Evolutionary conservation across 441 rosid species (phyloP), one percentile per base, ranked within the genome.

Genomic region (Erysimum pusillum): DNA sequence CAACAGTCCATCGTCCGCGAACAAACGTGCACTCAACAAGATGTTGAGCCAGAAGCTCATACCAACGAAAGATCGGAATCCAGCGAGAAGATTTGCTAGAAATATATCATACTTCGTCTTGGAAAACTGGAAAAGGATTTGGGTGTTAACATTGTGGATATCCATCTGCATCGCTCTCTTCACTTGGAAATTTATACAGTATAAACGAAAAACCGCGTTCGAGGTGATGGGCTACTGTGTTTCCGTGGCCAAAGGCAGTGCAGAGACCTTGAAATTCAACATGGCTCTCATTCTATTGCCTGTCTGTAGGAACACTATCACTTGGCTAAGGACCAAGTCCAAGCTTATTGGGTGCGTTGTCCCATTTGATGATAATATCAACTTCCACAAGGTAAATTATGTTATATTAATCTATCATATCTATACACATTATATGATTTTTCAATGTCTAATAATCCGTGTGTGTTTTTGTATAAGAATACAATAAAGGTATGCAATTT

Each of bases 261-360:
- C 90, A 28, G 90, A 88, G 85, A 83, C 88, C 6, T 70, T 78
- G 49, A 86, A 88, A 42, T 77, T 88, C 84, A 88, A 88, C 76
- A 86, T 88, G 91, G 89, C 91, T 25, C 63, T 88, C 14, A 85
- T 86, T 58, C 83, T 88, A 54, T 80, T 88, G 8, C 91, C 88
- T 13, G 86, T 86, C 5, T 87, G 95, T 59, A 85, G 97, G 76
- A 91, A 91, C 46, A 90, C 93, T 38, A 87, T 90, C 38, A 91
- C 95, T 71, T 88, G 91, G 93, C 86, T 91, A 39, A 81, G 95
- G 67, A 86, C 86, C 80, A 84, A 61, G 44, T 84, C 86, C 18
- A 84, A 78, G 82, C 53, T 61, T 1, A 12, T 81, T 6, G 89
- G 89, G 0, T 61, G 34, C 3, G 60, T 72, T 62, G 76, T 86